Conservation (phyloP, 2,329 filamentous ascomycete species). For the Ascochyta clinopodiicola region DNA sequence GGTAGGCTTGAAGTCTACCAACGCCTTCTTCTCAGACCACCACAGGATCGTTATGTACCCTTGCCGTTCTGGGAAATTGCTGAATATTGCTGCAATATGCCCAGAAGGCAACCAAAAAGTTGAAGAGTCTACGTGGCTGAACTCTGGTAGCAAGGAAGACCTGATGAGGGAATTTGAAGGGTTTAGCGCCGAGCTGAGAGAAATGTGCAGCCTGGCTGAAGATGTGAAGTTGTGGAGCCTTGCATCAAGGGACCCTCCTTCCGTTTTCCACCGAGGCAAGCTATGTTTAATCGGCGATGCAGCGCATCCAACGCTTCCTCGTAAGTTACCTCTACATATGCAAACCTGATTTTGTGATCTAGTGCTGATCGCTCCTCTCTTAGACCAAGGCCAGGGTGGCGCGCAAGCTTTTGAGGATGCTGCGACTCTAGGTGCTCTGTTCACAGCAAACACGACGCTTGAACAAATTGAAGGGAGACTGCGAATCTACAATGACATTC, state of each 20-base stretch:
- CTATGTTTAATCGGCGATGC: slow-evolving; percentile 2
- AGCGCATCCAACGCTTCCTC: slow-evolving; percentile 16
- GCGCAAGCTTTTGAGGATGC: slow-evolving; percentile 22
- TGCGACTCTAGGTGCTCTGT: slow-evolving; percentile 15
- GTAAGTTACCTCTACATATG: not conserved
- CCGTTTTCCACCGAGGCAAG: not conserved
- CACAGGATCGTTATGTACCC: no score
- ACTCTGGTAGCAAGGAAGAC: no score
- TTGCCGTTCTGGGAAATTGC: no score
- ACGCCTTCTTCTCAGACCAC: no score
- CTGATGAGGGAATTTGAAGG: not conserved
- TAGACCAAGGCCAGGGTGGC: slow-evolving; percentile 16
- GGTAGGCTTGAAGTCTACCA: no score
- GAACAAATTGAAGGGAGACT: slow-evolving; percentile 7
- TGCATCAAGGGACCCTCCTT: not conserved
- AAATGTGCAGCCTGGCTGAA: not conserved
- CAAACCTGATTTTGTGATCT: not conserved
- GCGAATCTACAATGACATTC: slow-evolving; percentile 15
- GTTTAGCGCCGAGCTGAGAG: not conserved
- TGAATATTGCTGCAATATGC: no score
- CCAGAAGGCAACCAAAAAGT: no score
- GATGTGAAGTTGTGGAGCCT: slow-evolving; percentile 2
- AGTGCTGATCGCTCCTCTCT: not conserved
- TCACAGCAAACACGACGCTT: slow-evolving; percentile 5
- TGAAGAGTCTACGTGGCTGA: no score